Evolutionary conservation across 768 basidiomycete species (phyloP).

Genomic region (Lactarius psammicola): DNA sequence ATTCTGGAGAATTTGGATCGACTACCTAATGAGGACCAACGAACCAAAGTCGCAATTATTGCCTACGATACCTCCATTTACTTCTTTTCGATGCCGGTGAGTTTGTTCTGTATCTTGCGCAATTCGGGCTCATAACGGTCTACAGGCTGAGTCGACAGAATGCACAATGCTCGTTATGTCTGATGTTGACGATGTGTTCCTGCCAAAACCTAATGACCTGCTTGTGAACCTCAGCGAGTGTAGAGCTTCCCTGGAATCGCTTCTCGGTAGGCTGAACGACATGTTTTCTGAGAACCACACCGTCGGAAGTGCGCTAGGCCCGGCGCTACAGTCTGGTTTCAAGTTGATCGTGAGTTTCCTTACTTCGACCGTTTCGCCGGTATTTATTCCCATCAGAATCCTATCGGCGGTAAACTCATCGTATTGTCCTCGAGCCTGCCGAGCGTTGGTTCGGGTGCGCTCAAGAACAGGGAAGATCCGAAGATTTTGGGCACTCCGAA

Average conservation of each 20-base stretch:
- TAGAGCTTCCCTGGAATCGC: constrained; percentile 70
- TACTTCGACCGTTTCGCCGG: neutral
- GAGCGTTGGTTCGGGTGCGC: constrained; percentile 80
- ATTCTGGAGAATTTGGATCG: constrained; percentile 94
- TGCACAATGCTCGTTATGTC: constrained; percentile 96
- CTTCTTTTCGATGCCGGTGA: constrained; percentile 91
- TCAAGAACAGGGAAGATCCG: constrained; percentile 96
- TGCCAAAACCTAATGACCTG: constrained; percentile 95
- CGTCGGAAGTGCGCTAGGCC: constrained; percentile 91
- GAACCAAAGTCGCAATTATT: constrained; percentile 91
- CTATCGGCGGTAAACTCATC: constrained; percentile 93
- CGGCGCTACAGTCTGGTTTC: constrained; percentile 93
- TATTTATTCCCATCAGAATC: constrained; percentile 48
- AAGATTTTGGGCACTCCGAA: constrained; percentile 95
- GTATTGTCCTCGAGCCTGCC: constrained; percentile 85
- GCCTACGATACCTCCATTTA: constrained; percentile 91
- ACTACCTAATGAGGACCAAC: constrained; percentile 89
- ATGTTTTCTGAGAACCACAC: constrained; percentile 98
- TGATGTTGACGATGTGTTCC: constrained; percentile 95
- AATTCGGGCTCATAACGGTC: neutral
- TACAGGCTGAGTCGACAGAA: constrained; percentile 66
- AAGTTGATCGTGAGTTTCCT: constrained; percentile 73
- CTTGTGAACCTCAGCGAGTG: constrained; percentile 91
- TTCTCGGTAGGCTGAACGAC: constrained; percentile 82
- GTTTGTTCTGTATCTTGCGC: constrained; percentile 33